Base-by-base conservation (phyloP, 345 rosid genomes). In the Eutrema yunnanense region DNA sequence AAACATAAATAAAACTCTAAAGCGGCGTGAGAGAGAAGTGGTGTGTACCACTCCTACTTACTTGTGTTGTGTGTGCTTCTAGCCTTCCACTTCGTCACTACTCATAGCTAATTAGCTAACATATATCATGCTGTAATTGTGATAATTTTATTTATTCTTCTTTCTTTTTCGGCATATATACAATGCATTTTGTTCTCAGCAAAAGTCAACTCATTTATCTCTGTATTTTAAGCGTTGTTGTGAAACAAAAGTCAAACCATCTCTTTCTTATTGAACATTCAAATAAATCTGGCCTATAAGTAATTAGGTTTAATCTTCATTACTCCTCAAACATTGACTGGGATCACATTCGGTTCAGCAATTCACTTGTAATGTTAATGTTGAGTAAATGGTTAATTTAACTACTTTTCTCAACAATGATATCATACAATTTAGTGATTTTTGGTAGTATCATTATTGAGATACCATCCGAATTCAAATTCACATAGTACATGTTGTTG, bases 41-140 rank as follows among this genome's bases (percentile, higher is more conserved):
- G 78, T 74, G 60, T 74, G 72, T 47, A 65, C 65, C 77, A 73
- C 71, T 73, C 71, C 42, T 54, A 36, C 37, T 47, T 8, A 37
- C 71, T 54, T 63, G 65, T 46, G 77, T 54, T 63, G 65, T 46
- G 77, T 54, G 50, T 14, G 49, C 14, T 56, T 48, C 6, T 9
- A 12, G 59, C 59, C 73, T 59, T 48, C 26, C 44, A 53, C 68
- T 67, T 74, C 62, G 68, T 59, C 73, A 67, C 61, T 42, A 74
- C 73, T 22, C 63, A 43, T 73, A 59, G 53, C 55, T 59, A 50
- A 49, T 47, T 41, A 32, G 67, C 41, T 59, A 14, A 22, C 73
- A 74, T 51, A 47, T 6, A 74, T 51, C 78, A 74, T 74, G 78
- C 73, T 74, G 62, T 59, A 27, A 9, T 54, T 60, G 10, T 74